A percentile compares a stretch with the other conserved stretches of the same genome.
These are phyloP conservation scores for Aurantiochytrium sp. DNA, from an alignment of 108 stramenopile genomes.

Conservation along the genomic window DNA sequence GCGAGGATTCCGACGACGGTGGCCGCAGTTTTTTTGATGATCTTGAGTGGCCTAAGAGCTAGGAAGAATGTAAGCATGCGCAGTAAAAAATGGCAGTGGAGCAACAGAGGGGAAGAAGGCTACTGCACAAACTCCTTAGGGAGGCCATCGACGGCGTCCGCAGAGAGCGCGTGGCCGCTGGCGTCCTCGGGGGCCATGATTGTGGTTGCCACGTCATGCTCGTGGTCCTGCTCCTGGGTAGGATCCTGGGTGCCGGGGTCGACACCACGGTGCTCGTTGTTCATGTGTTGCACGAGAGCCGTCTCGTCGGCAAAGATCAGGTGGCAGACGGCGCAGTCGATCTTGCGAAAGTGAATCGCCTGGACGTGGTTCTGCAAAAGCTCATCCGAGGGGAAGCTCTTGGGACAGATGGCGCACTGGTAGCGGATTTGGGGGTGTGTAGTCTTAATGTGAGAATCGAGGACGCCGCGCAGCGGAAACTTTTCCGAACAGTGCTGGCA, in stretches of 20 bases:
- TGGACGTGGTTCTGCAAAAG: background rate
- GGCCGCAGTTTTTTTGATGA: too few species aligned
- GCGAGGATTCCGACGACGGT: too few species aligned
- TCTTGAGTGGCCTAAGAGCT: too few species aligned
- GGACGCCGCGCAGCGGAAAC: background rate
- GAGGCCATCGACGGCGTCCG: background rate
- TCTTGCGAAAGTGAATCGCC: background rate
- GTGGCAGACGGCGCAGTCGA: background rate
- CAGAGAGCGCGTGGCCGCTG: background rate
- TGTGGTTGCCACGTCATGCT: background rate
- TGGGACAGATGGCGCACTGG: background rate
- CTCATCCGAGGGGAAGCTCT: background rate
- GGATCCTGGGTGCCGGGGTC: too few species aligned
- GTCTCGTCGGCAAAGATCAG: background rate
- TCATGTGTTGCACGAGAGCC: background rate
- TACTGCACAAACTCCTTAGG: background rate
- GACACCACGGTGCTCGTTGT: background rate
- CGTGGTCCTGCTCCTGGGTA: too few species aligned
- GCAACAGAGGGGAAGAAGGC: background rate
- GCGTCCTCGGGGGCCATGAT: background rate
- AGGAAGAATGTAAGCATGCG: too few species aligned
- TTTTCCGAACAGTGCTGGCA: background rate
- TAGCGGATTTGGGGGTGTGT: background rate
- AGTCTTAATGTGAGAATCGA: background rate
- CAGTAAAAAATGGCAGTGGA: too few species aligned